These are phyloP conservation scores for Calonectria pteridis DNA, from an alignment of 2,329 filamentous ascomycete species.

Conservation along the genomic window DNA sequence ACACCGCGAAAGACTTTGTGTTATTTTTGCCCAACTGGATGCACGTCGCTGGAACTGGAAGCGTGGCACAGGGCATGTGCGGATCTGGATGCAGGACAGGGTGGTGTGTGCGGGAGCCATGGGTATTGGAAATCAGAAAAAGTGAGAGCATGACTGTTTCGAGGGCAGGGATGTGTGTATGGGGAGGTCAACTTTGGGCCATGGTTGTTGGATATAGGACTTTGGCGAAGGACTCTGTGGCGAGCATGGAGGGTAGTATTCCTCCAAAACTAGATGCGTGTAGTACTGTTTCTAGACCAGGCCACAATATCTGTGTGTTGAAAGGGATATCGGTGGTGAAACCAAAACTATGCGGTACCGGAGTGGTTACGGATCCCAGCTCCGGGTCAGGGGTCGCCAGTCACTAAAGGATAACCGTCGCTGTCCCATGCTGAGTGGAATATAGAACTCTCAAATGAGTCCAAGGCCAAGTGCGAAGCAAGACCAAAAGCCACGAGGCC, in stretches of 20 bases:
- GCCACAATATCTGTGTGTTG: not conserved
- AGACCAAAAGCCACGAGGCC: conserved; percentile 3
- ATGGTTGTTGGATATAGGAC: not conserved
- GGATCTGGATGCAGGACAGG: conserved; percentile 27
- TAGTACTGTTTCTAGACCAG: not conserved
- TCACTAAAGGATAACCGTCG: conserved; percentile 14
- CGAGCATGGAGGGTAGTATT: conserved; percentile 2
- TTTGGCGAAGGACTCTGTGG: conserved; percentile 4
- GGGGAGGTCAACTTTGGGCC: not conserved
- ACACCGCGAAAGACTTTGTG: conserved; percentile 18
- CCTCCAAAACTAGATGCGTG: not conserved
- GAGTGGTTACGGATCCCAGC: not conserved
- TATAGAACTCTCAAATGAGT: not conserved
- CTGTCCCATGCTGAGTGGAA: not conserved
- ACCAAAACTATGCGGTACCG: not conserved
- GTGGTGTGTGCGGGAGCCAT: conserved; percentile 30
- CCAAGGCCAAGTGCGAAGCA: not conserved
- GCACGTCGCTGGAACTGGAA: conserved; percentile 45
- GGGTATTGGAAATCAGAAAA: conserved; percentile 11
- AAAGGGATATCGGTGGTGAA: not conserved
- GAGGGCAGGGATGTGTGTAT: conserved; percentile 3
- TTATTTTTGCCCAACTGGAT: conserved; percentile 34
- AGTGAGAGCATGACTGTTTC: conserved; percentile 19
- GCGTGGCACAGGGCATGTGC: conserved; percentile 38
- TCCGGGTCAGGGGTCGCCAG: not conserved